Conservation (phyloP, 495 filamentous ascomycete genomes). For the Neurospora cerealis region DNA sequence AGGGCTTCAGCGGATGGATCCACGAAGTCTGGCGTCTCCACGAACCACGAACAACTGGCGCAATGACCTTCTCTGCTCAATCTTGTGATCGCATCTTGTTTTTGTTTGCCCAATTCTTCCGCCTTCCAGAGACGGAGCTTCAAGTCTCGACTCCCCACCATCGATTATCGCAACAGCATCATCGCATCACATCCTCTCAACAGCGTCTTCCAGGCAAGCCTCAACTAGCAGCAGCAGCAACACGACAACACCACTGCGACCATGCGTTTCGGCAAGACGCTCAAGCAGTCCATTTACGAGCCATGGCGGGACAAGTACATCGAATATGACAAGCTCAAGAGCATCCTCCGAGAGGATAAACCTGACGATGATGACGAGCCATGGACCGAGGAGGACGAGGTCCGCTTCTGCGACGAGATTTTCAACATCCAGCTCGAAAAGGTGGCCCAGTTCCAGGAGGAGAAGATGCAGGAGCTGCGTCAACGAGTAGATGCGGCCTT, state of each 20-base stretch:
- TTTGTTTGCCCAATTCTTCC: neutral
- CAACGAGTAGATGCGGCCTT: conserved; percentile 53
- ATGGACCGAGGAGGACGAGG: conserved; percentile 97
- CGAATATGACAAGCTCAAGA: conserved; percentile 88
- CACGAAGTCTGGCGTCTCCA: neutral
- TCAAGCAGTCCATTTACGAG: conserved; percentile 66
- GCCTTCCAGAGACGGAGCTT: neutral
- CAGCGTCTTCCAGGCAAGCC: neutral
- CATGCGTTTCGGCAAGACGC: conserved; percentile 90
- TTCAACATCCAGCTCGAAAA: conserved; percentile 93
- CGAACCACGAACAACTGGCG: neutral
- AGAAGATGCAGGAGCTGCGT: conserved; percentile 60
- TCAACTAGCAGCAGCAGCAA: neutral
- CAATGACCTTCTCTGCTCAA: neutral
- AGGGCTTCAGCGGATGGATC: too few relatives aligned
- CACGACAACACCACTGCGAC: conserved; percentile 10
- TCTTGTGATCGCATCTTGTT: neutral
- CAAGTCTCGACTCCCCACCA: neutral
- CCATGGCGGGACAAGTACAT: conserved; percentile 93
- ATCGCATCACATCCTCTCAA: neutral
- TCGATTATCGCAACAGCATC: neutral
- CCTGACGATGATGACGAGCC: conserved; percentile 44
- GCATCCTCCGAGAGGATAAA: conserved; percentile 67
- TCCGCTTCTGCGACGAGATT: conserved; percentile 84
- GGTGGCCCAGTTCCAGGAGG: conserved; percentile 78